Conservation (phyloP, 805 yeast genomes). For the Saccharomycopsis fodiens region DNA sequence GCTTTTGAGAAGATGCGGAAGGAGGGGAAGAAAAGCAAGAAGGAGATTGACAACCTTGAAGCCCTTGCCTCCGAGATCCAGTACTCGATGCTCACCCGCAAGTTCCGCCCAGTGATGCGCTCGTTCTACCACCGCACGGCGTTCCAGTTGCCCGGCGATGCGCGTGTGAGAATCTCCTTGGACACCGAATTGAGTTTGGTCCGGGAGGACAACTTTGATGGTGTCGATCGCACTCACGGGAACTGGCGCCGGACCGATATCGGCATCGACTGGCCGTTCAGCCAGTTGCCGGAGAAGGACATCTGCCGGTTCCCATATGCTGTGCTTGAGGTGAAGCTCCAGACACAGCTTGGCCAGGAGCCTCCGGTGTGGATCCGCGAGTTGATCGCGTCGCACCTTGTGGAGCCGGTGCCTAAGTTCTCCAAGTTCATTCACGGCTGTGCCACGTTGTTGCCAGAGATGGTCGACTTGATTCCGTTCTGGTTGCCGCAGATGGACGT, state of each 20-base stretch:
- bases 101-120: slow-evolving; percentile 88
- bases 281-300: slow-evolving; percentile 76
- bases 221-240: slow-evolving; percentile 76
- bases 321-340: slow-evolving; percentile 92
- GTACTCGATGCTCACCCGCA: slow-evolving; percentile 76
- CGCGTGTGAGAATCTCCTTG: slow-evolving; percentile 95
- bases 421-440: slow-evolving; percentile 97
- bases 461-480: slow-evolving; percentile 80
- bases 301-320: slow-evolving; percentile 95
- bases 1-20: slow-evolving; percentile 88
- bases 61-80: slow-evolving; percentile 90
- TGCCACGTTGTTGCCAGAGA: slow-evolving; percentile 83
- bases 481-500: slow-evolving; percentile 98
- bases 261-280: slow-evolving; percentile 94
- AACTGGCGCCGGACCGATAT: slow-evolving; percentile 99
- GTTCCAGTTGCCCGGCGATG: slow-evolving; percentile 98
- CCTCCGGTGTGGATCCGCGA: slow-evolving; percentile 98
- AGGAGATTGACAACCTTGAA: slow-evolving; percentile 89
- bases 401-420: slow-evolving; percentile 96
- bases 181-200: slow-evolving; percentile 97
- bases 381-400: slow-evolving; percentile 83
- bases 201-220: slow-evolving; percentile 96
- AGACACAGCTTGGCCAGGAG: slow-evolving; percentile 97
- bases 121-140: slow-evolving; percentile 98
- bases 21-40: slow-evolving; percentile 79